Conservation (phyloP, 2,329 filamentous ascomycete species). For the Myriosclerotinia duriaeana region DNA sequence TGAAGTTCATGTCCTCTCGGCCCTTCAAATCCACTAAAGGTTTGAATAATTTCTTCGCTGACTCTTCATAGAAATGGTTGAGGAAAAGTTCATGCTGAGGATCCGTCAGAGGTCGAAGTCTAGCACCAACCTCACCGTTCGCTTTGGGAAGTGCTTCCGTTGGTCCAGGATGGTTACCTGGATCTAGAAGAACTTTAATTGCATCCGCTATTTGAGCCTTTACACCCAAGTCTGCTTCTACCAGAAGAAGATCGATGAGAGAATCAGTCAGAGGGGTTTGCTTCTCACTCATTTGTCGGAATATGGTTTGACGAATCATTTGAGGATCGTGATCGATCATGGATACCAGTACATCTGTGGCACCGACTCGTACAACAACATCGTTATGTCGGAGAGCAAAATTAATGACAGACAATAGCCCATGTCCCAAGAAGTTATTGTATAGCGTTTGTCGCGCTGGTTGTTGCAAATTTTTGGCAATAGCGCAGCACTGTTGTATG, state of each 20-base stretch:
- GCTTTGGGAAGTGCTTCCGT: conserved; percentile 62
- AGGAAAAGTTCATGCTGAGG: conserved; percentile 84
- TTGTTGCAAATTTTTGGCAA: conserved; percentile 91
- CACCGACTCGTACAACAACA: conserved; percentile 82
- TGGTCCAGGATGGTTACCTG: conserved; percentile 56
- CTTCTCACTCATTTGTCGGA: conserved; percentile 86
- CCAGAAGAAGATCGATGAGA: conserved; percentile 83
- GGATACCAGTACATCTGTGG: conserved; percentile 88
- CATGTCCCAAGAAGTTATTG: conserved; percentile 84
- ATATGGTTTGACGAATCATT: conserved; percentile 91
- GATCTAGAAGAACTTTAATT: conserved; percentile 87
- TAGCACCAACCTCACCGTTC: conserved; percentile 66
- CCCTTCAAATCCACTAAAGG: conserved; percentile 79
- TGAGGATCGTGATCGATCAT: conserved; percentile 94
- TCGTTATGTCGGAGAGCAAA: conserved; percentile 86
- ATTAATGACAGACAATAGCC: conserved; percentile 84
- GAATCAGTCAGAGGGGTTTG: conserved; percentile 85
- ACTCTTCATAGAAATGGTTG: conserved; percentile 84
- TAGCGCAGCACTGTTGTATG: conserved; percentile 91
- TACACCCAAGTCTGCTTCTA: conserved; percentile 89
- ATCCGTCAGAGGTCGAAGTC: conserved; percentile 59
- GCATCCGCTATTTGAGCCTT: conserved; percentile 95
- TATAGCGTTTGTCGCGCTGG: conserved; percentile 79
- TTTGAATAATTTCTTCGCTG: conserved; percentile 80
- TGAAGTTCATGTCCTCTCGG: conserved; percentile 66